Evolutionary conservation across 495 filamentous ascomycete species (phyloP).

Genomic region (Podospora australis): DNA sequence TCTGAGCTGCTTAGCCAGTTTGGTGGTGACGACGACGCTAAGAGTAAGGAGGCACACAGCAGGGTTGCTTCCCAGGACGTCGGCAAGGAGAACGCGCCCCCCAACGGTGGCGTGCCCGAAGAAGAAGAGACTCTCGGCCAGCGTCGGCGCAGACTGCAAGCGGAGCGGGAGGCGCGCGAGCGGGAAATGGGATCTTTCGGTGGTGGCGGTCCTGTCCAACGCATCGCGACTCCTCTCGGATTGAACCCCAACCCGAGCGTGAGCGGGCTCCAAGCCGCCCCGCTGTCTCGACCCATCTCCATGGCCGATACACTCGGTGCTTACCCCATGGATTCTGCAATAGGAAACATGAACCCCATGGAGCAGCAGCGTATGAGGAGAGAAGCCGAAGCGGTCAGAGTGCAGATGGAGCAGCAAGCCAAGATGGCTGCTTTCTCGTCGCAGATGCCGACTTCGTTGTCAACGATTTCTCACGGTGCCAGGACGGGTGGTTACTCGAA

Average conservation of each 20-base stretch:
- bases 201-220: constrained; percentile 7
- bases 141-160: constrained; percentile 71
- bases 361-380: constrained; percentile 28
- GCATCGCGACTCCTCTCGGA: constrained; percentile 3
- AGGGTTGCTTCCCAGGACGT: constrained; percentile 6
- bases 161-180: constrained; percentile 54
- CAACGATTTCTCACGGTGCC: constrained; percentile 19
- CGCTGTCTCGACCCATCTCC: constrained; percentile 44
- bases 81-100: constrained; percentile 23
- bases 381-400: constrained; percentile 30
- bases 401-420: constrained; percentile 27
- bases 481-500: constrained; percentile 42
- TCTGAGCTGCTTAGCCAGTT: constrained; percentile 70
- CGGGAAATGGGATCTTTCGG: constrained; percentile 33
- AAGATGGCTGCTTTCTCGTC: constrained; percentile 36
- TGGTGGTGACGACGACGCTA: constrained; percentile 28
- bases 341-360: constrained; percentile 23
- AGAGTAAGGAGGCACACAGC: constrained; percentile 22
- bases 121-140: constrained; percentile 87
- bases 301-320: constrained; percentile 59
- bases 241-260: constrained; percentile 14
- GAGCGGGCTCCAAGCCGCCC: constrained; percentile 9
- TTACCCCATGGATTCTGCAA: constrained; percentile 41
- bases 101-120: constrained; percentile 32
- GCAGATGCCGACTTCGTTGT: constrained; percentile 35